Evolutionary conservation across 306 rosid genomes (phyloP), one percentile per base, ranked within the genome.

Genomic region (Trifolium repens): DNA sequence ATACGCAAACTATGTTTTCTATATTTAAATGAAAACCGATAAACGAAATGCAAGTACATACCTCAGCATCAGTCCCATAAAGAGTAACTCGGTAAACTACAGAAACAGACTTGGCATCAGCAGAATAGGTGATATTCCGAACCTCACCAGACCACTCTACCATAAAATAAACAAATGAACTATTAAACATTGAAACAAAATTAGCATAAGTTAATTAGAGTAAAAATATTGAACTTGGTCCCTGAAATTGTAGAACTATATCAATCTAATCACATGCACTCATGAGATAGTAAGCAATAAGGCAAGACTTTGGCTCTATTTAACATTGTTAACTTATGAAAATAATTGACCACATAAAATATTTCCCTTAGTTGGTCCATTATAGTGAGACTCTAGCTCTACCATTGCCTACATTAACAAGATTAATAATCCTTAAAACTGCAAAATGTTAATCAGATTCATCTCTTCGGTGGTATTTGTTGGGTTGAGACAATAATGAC

Each of bases 11-110:
- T 32, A 32, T 5, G 35, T 32, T 32, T 32, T 32, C 35, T 32
- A 32, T 32, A 32, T 32, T 32, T 32, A 32, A 32, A 32, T 32
- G 35, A 32, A 32, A 32, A 32, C 35, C 35, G 4, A 32, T 32
- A 32, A 32, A 32, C 35, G 4, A 32, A 32, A 32, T 6, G 35
- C 19, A 67, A 42, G 68, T 17, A 5, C 35, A 32, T 32, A 53
- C 96, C 97, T 90, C 96, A 8, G 97, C 97, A 83, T 92, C 97
- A 69, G 96, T 92, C 62, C 94, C 97, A 54, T 88, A 92, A 70
- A 92, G 90, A 1, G 97, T 92, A 67, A 92, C 96, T 10, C 94
- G 94, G 68, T 92, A 92, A 60, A 87, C 92, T 40, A 92, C 94
- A 34, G 92, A 87, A 34, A 92, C 96, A 73, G 94, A 84, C 73